Conservation (phyloP, 305 asterid genomes). For the Fraxinus ornus region DNA sequence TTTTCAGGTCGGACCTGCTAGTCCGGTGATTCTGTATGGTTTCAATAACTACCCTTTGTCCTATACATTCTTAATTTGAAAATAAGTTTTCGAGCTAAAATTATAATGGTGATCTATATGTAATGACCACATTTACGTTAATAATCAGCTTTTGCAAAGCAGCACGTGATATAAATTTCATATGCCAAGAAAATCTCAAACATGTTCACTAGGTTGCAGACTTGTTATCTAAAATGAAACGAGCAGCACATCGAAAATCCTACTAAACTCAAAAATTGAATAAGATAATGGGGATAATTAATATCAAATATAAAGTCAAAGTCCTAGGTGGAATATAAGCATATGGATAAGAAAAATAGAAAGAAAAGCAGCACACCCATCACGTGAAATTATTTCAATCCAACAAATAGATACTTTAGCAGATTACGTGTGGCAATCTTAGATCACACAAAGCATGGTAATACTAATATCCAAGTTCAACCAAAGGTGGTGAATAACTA, state of each 20-base stretch:
- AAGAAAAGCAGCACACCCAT: not conserved
- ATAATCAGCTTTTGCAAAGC: not conserved
- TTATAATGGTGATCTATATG: constrained; percentile 7
- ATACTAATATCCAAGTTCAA: constrained; percentile 3
- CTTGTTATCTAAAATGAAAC: not conserved
- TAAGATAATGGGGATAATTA: constrained; percentile 2
- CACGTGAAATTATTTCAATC: constrained; percentile 3
- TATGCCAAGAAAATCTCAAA: constrained; percentile 15
- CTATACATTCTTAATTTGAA: constrained; percentile 8
- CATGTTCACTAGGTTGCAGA: not conserved
- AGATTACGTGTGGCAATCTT: not conserved
- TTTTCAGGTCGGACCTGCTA: not conserved
- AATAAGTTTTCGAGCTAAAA: constrained; percentile 8
- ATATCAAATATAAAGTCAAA: not conserved
- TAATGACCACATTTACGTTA: not conserved
- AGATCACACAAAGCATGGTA: too few species aligned
- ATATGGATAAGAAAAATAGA: not conserved
- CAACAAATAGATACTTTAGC: constrained; percentile 13
- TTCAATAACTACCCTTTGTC: not conserved
- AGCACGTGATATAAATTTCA: constrained; percentile 5
- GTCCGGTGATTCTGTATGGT: not conserved
- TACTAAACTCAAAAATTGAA: constrained; percentile 1
- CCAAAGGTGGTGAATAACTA: constrained; percentile 6
- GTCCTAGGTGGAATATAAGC: constrained; percentile 5
- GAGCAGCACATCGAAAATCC: constrained; percentile 4